A percentile compares a stretch with the other conserved stretches of the same genome.
These are phyloP conservation scores for Copromyces sp. DNA, from an alignment of 495 filamentous ascomycete species.

Conservation along the genomic window DNA sequence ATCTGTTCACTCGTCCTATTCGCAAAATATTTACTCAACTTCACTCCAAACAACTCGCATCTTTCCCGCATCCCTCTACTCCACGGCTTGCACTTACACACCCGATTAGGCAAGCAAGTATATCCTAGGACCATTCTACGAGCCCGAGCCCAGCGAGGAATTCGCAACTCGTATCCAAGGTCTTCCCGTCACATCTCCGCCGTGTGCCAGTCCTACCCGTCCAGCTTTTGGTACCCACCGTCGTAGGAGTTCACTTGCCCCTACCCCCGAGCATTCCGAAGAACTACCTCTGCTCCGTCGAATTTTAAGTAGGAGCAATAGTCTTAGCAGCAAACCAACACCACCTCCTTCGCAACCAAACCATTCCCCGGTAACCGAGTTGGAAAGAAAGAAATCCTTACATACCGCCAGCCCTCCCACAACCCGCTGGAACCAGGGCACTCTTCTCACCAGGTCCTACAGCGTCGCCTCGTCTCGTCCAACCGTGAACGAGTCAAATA, in stretches of 20 bases:
- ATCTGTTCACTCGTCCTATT: background rate
- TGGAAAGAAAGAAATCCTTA: constrained; percentile 11
- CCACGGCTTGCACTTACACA: background rate
- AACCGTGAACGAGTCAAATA: constrained; percentile 1
- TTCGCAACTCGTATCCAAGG: constrained; percentile 16
- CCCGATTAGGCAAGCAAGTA: constrained; percentile 38
- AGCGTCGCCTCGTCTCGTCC: constrained; percentile 17
- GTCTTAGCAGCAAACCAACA: constrained; percentile 4
- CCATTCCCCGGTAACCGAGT: background rate
- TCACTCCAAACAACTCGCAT: background rate
- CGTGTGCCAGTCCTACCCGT: constrained; percentile 21
- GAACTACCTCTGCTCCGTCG: constrained; percentile 11
- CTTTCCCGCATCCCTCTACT: background rate
- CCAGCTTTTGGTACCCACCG: constrained; percentile 2
- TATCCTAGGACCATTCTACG: constrained; percentile 44
- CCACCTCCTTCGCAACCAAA: constrained; percentile 8
- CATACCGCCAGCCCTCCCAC: constrained; percentile 15
- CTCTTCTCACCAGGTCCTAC: constrained; percentile 17
- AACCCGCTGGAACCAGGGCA: constrained; percentile 21
- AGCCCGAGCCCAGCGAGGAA: constrained; percentile 21
- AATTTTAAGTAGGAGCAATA: constrained; percentile 13
- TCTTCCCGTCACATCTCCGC: constrained; percentile 21
- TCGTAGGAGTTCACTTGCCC: background rate
- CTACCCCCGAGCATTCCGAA: constrained; percentile 4
- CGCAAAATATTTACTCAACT: background rate